Conservation (phyloP, 441 rosid genomes). For the Erodium trifolium region DNA sequence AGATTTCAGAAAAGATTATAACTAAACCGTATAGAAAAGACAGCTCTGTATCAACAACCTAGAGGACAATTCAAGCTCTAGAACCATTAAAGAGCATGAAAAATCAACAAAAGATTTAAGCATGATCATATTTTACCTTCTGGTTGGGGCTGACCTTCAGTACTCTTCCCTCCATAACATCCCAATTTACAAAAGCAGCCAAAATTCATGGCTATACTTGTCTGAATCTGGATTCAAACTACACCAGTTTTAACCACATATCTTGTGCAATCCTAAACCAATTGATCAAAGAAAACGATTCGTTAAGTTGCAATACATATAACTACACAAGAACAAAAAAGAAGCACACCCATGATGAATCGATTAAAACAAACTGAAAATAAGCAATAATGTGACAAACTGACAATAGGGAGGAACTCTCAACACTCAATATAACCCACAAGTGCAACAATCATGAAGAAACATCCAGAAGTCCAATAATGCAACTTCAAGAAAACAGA, state of each 20-base stretch:
- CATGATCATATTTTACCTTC: constrained; percentile 36
- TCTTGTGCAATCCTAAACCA: constrained; percentile 15
- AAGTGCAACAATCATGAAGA: neutral
- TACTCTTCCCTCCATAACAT: constrained; percentile 32
- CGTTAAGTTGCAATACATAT: too few relatives aligned
- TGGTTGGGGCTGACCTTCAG: constrained; percentile 27
- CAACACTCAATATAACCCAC: neutral
- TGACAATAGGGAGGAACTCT: neutral
- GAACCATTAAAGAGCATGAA: neutral
- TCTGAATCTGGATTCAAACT: constrained; percentile 14
- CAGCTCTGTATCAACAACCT: neutral
- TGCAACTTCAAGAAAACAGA: neutral
- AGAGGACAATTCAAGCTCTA: neutral
- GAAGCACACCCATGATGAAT: neutral
- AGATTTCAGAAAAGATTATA: neutral
- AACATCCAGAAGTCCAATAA: too few relatives aligned
- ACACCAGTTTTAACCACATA: constrained; percentile 18
- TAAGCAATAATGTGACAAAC: neutral
- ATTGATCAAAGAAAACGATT: neutral
- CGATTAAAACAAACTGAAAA: neutral
- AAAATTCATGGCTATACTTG: constrained; percentile 34
- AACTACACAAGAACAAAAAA: neutral
- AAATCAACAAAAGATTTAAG: constrained; percentile 3
- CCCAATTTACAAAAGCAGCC: constrained; percentile 41
- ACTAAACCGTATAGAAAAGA: neutral